A percentile compares a stretch with the other conserved stretches of the same genome.
These are phyloP conservation scores for Clavispora vitiphila DNA, from an alignment of 805 yeast genomes.

Conservation along the genomic window DNA sequence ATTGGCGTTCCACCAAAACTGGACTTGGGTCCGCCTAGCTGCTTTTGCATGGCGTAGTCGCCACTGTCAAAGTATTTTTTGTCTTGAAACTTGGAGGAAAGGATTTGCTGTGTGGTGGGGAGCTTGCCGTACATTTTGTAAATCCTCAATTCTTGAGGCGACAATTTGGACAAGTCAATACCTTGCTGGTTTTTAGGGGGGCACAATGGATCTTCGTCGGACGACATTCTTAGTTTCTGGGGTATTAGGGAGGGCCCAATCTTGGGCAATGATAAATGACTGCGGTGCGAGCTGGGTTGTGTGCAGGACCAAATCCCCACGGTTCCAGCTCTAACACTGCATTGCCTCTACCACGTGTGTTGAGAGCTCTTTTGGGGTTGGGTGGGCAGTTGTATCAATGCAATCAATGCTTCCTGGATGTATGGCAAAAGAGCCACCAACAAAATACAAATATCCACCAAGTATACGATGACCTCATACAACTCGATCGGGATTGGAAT, in stretches of 20 bases:
- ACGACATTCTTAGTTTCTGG: slow-evolving; percentile 20
- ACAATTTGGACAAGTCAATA: slow-evolving; percentile 51
- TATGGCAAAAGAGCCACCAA: slow-evolving; percentile 4
- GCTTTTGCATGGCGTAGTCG: slow-evolving; percentile 78
- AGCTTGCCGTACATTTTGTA: slow-evolving; percentile 80
- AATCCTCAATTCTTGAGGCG: slow-evolving; percentile 76
- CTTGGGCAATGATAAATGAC: slow-evolving; percentile 1
- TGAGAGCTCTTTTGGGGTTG: not conserved
- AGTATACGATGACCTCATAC: slow-evolving; percentile 11
- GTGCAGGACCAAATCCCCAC: no score
- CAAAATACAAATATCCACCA: slow-evolving; percentile 11
- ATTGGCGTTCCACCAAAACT: slow-evolving; percentile 36
- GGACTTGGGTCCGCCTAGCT: slow-evolving; percentile 26
- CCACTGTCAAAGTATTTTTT: slow-evolving; percentile 92
- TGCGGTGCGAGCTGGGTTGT: not conserved
- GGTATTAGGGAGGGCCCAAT: not conserved
- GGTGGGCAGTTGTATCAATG: not conserved
- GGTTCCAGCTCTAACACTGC: no score
- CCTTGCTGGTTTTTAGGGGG: slow-evolving; percentile 41
- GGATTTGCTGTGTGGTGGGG: slow-evolving; percentile 74
- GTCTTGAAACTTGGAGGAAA: slow-evolving; percentile 73
- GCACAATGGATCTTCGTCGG: slow-evolving; percentile 46
- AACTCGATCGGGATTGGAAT: slow-evolving; percentile 17
- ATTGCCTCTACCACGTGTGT: not conserved
- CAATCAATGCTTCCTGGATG: not conserved